Evolutionary conservation across 805 yeast genomes (phyloP), one percentile per base, ranked within the genome.

Genomic region (Candida mattraensis): DNA sequence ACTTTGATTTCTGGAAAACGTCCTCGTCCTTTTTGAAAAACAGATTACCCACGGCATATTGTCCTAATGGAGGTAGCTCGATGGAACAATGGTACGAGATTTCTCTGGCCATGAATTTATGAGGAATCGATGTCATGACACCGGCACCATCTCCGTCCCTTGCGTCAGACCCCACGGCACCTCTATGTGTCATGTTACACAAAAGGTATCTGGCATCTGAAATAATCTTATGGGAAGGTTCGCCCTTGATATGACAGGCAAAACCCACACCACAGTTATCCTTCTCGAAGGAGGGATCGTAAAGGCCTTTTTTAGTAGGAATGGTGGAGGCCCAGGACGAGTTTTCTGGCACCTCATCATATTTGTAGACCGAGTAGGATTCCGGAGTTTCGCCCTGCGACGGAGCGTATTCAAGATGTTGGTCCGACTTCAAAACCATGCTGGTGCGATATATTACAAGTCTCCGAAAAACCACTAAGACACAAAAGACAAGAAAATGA

Each of bases 61-160:
- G 94, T 43, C 95, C 95, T 42, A 70, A 66, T 4, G 70, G 67
- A 15, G 98, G 98, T 42, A 91, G 67, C 39, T 70, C 72, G 35
- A 86, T 67, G 47, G 77, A 69, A 54, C 83, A 72, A 40, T 77
- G 76, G 51, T 82, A 78, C 52, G 76, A 76, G 60, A 89, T 89
- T 67, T 91, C 98, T 61, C 91, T 78, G 41, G 65, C 64, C 72
- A 91, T 78, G 61, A 93, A 87, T 47, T 76, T 80, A 66, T 89
- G 96, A 22, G 97, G 96, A 45, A 91, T 79, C 19, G 95, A 83
- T 33, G 93, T 78, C 77, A 91, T 78, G 44, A 91, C 87, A 63
- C 99, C 99, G 18, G 99, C 99, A 65, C 99, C 99, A 60, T 91
- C 99, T 64, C 99, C 99, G 61, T 91, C 96, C 54, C 88, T 79